These are phyloP conservation scores for Polygonum aviculare DNA, from an alignment of 148 eudicot genomes.

Conservation along the genomic window DNA sequence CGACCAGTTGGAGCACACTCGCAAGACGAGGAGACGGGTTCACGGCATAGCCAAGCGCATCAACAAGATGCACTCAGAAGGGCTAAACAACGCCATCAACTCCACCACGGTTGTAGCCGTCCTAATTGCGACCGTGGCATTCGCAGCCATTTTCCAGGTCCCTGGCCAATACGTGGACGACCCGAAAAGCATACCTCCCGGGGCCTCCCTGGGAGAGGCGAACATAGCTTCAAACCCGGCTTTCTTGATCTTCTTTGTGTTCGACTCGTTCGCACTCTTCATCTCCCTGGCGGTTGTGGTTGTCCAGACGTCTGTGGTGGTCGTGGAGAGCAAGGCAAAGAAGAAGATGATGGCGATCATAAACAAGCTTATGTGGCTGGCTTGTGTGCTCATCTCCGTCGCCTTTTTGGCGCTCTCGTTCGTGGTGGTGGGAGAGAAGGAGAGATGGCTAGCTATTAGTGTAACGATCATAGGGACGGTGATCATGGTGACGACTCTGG, in stretches of 20 bases:
- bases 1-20: slow-evolving; percentile 44
- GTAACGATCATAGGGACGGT: slow-evolving; percentile 34
- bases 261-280: slow-evolving; percentile 49
- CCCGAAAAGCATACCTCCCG: slow-evolving; percentile 14
- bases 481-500: slow-evolving; percentile 36
- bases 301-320: slow-evolving; percentile 48
- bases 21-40: slow-evolving; percentile 30
- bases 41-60: slow-evolving; percentile 36
- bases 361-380: slow-evolving; percentile 57
- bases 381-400: slow-evolving; percentile 36
- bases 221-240: slow-evolving; percentile 28
- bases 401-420: slow-evolving; percentile 46
- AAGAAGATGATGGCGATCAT: slow-evolving; percentile 49
- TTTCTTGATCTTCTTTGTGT: slow-evolving; percentile 35
- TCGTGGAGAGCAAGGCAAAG: slow-evolving; percentile 46
- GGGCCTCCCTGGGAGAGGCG: slow-evolving; percentile 35
- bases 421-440: slow-evolving; percentile 32
- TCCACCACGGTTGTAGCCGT: slow-evolving; percentile 47
- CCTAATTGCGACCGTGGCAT: slow-evolving; percentile 46
- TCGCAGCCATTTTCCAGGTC: slow-evolving; percentile 47
- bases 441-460: slow-evolving; percentile 32
- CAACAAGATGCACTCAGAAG: slow-evolving; percentile 41
- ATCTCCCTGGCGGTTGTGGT: slow-evolving; percentile 57
- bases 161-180: slow-evolving; percentile 43
- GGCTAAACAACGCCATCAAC: slow-evolving; percentile 50